Evolutionary conservation across 345 rosid species (phyloP).

Genomic region (Pistacia vera): DNA sequence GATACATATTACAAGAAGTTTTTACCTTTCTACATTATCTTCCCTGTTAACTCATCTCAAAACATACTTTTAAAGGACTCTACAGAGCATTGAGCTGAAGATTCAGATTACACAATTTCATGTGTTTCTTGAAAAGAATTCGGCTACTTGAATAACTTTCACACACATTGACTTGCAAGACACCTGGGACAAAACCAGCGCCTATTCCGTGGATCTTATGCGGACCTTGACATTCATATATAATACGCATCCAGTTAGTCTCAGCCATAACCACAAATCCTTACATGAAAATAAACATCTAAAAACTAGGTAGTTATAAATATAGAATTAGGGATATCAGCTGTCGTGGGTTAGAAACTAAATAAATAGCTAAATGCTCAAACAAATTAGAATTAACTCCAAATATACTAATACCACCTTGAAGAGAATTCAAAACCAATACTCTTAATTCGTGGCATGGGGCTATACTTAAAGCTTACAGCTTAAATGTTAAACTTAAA

Average conservation of each 20-base stretch:
- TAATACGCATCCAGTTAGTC: background rate
- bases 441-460: background rate
- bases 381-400: background rate
- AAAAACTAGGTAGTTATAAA: background rate
- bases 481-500: background rate
- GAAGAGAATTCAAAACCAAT: background rate
- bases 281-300: background rate
- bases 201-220: constrained; percentile 98
- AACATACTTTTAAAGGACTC: background rate
- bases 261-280: background rate
- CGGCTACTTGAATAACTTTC: constrained; percentile 82
- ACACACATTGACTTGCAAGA: constrained; percentile 67
- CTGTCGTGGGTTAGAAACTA: background rate
- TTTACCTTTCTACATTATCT: background rate
- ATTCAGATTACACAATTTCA: background rate
- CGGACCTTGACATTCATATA: constrained; percentile 52
- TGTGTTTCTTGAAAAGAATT: background rate
- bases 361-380: background rate
- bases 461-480: background rate
- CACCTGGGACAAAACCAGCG: constrained; percentile 89
- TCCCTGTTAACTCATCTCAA: background rate
- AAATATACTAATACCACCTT: background rate
- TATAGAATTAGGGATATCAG: background rate
- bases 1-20: background rate
- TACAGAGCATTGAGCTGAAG: background rate